Evolutionary conservation across 192 early-diverging fungal genomes (phyloP).

Genomic region (Pecoramyces ruminantium): DNA sequence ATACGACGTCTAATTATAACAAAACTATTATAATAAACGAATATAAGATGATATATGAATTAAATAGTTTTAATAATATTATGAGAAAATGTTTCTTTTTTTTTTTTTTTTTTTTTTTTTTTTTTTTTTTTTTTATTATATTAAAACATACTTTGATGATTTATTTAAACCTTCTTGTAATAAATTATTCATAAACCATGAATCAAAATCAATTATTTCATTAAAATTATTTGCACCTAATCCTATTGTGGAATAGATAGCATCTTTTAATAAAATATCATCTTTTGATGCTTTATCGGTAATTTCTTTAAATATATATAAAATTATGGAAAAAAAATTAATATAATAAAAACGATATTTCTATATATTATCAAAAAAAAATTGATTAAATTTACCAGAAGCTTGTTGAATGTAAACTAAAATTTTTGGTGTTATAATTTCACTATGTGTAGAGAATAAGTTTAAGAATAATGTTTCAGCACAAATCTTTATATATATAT

Average conservation of each 20-base stretch:
- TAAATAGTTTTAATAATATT: not conserved
- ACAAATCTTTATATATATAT: too few species aligned
- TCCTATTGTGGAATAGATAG: slow-evolving; percentile 61
- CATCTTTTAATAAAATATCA: slow-evolving; percentile 51
- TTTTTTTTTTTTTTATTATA: slow-evolving; percentile 5
- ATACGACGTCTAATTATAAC: slow-evolving; percentile 36
- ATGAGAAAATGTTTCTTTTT: not conserved
- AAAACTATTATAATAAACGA: not conserved
- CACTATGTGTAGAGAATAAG: slow-evolving; percentile 47
- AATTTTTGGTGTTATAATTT: slow-evolving; percentile 37
- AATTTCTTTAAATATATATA: slow-evolving; percentile 5
- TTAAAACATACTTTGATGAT: not conserved
- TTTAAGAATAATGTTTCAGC: slow-evolving; percentile 71
- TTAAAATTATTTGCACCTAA: slow-evolving; percentile 65
- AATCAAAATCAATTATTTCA: slow-evolving; percentile 64
- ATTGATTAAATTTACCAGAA: slow-evolving; percentile 13
- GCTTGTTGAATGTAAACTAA: slow-evolving; percentile 38
- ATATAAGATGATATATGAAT: too few species aligned
- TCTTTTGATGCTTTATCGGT: slow-evolving; percentile 14
- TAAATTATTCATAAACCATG: slow-evolving; percentile 41
- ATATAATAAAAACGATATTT: not conserved
- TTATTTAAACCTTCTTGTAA: slow-evolving; percentile 27
- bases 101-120: not conserved
- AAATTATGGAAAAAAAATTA: too few species aligned
- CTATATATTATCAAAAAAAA: not conserved